phyloP scores from a whole-genome alignment of 257 asterid species.

The Orobanche coerulescens region DNA sequence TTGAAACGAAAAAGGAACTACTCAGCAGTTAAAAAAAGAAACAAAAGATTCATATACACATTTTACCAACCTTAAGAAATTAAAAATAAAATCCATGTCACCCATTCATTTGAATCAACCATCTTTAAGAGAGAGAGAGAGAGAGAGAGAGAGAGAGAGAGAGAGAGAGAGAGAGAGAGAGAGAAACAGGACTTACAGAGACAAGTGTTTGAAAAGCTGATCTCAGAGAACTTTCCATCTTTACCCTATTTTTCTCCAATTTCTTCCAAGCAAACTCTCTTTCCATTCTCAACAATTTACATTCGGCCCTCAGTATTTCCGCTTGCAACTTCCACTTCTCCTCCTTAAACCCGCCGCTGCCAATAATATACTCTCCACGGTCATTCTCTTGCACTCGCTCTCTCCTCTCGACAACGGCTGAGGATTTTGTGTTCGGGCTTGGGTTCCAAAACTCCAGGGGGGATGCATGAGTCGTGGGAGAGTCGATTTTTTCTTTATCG shows the following conservation, averaged over 20 bases:
- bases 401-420: constrained; percentile 32
- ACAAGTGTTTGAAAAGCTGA: constrained; percentile 72
- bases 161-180: background rate
- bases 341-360: constrained; percentile 32
- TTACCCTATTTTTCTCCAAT: constrained; percentile 53
- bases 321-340: constrained; percentile 84
- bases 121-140: no score
- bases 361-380: background rate
- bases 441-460: no score
- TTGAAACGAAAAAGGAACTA: background rate
- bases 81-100: no score
- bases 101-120: no score
- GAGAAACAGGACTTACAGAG: constrained; percentile 38
- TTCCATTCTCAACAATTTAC: constrained; percentile 66
- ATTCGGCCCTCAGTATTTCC: constrained; percentile 82
- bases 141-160: background rate
- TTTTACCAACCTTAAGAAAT: no score
- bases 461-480: background rate
- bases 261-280: constrained; percentile 68
- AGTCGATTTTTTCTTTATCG: constrained; percentile 33
- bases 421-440: constrained; percentile 6
- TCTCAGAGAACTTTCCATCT: constrained; percentile 55
- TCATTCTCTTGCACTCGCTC: constrained; percentile 41
- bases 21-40: background rate
- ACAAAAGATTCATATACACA: background rate